Base-by-base conservation (phyloP, 164 flowering plant species). In the Stephania yunnanensis region DNA sequence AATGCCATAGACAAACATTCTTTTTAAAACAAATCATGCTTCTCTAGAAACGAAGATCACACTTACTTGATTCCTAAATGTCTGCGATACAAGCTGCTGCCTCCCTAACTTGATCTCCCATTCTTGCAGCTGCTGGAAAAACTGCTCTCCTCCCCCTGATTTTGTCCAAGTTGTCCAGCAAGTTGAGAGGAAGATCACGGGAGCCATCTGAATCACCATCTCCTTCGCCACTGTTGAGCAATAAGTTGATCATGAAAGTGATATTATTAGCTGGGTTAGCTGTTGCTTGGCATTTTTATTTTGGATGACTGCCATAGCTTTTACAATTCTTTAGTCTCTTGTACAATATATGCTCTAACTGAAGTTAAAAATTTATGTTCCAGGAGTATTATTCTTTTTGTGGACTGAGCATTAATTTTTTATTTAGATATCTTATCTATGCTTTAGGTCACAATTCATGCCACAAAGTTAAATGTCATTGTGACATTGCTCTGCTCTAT, bases 261-360 rank as follows among this genome's bases (percentile, higher is more conserved):
- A 31, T 84, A 19, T 71, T 90, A 69, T 92, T 91, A 7, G 93
- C 92, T 71, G 86, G 80, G 15, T 46, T 90, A 75, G 97, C 97
- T 71, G 85, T 83, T 76, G 83, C 70, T 72, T 91, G 93, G 95
- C 97, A 92, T 73, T 90, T 71, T 76, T 92, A 80, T 81, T 85
- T 71, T 68, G 73, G 80, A 80, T 88, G 84, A 87, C 65, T 31
- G 66, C 19, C 63, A 70, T 42, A 66, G 64, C 50, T 58, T 31
- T 53, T 12, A 45, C 9, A 29, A 9, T 19, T 66, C 79, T 77
- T 73, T 67, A 44, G 48, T 58, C 73, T 44, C 71, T 68, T 71
- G 78, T 81, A 72, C 46, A 46, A 76, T 71, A 70, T 65, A 13
- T 70, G 61, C 74, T 46, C 30, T n/a, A 10, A 72, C 29, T 15